phyloP scores from a whole-genome alignment of 805 yeast species.

The Candida gorgasii region DNA sequence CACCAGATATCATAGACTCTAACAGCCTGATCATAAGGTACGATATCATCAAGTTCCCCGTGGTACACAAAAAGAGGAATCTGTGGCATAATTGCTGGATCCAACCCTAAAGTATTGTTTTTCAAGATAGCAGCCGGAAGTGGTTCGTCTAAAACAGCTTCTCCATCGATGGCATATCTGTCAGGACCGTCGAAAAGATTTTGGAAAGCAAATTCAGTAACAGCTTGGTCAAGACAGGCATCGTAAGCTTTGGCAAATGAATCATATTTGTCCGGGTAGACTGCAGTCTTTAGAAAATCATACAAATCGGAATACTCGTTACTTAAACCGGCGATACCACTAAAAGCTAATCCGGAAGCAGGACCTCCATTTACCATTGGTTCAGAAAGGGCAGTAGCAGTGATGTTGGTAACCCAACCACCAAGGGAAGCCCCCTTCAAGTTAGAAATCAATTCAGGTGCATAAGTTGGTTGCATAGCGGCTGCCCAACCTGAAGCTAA shows the following conservation, averaged over 20 bases:
- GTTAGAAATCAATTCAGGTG: slow-evolving; percentile 28
- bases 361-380: slow-evolving; percentile 22
- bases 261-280: slow-evolving; percentile 9
- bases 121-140: slow-evolving; percentile 8
- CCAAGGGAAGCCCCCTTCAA: slow-evolving; percentile 35
- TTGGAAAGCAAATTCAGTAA: slow-evolving; percentile 11
- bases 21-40: slow-evolving; percentile 19
- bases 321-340: slow-evolving; percentile 30
- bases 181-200: slow-evolving; percentile 12
- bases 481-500: slow-evolving; percentile 42
- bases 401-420: slow-evolving; percentile 35
- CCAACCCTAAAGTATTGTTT: slow-evolving; percentile 14
- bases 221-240: slow-evolving; percentile 8
- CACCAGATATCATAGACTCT: slow-evolving; percentile 26
- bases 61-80: slow-evolving; percentile 26
- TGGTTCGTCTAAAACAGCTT: slow-evolving; percentile 8
- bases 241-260: slow-evolving; percentile 11
- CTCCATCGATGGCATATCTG: slow-evolving; percentile 14
- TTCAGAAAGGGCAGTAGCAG: slow-evolving; percentile 21
- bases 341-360: slow-evolving; percentile 30
- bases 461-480: slow-evolving; percentile 34
- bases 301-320: slow-evolving; percentile 28
- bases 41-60: slow-evolving; percentile 21
- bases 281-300: slow-evolving; percentile 4
- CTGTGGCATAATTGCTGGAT: slow-evolving; percentile 18